A percentile compares a stretch with the other conserved stretches of the same genome.
These are phyloP conservation scores for Hypseocharis bilobata DNA, from an alignment of 441 rosid species.

Conservation along the genomic window DNA sequence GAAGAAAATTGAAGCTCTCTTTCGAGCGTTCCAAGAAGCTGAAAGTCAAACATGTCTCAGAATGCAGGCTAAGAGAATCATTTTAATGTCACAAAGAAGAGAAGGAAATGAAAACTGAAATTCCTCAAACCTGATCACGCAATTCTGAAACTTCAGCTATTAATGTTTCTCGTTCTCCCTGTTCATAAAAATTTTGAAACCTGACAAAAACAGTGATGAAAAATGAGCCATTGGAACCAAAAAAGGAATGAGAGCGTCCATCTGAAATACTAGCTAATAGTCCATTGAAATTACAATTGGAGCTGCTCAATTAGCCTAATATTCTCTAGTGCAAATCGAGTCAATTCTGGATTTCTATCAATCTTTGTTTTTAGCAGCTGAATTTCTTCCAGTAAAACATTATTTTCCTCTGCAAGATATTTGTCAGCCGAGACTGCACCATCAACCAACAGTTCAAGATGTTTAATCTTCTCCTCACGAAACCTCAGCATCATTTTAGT, in stretches of 20 bases:
- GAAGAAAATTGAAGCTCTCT: conserved; percentile 32
- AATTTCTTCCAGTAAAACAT: conserved; percentile 60
- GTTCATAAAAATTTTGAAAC: conserved; percentile 90
- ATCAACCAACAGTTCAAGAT: conserved; percentile 69
- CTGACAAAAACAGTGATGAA: conserved; percentile 30
- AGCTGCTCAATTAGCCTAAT: conserved; percentile 87
- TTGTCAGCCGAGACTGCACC: conserved; percentile 57
- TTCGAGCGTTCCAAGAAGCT: conserved; percentile 50
- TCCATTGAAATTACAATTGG: conserved; percentile 39
- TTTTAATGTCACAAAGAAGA: conserved; percentile 5
- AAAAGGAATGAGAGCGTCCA: conserved; percentile 15
- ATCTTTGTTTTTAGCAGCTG: conserved; percentile 80
- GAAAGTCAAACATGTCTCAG: conserved; percentile 26
- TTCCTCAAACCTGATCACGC: conserved; percentile 60
- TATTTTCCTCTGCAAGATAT: conserved; percentile 66
- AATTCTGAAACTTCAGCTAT: conserved; percentile 59
- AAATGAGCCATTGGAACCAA: conserved; percentile 16
- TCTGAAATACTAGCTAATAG: background rate
- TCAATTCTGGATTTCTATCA: conserved; percentile 90
- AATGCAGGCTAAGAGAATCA: conserved; percentile 12
- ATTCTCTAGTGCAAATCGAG: conserved; percentile 92
- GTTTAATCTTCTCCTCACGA: conserved; percentile 90
- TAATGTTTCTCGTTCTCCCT: conserved; percentile 86
- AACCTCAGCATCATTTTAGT: conserved; percentile 94
- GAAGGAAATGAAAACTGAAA: background rate